A percentile compares a stretch with the other conserved stretches of the same genome.
Evolutionary conservation across 345 rosid species (phyloP).

Genomic region (Brassica nigra): DNA sequence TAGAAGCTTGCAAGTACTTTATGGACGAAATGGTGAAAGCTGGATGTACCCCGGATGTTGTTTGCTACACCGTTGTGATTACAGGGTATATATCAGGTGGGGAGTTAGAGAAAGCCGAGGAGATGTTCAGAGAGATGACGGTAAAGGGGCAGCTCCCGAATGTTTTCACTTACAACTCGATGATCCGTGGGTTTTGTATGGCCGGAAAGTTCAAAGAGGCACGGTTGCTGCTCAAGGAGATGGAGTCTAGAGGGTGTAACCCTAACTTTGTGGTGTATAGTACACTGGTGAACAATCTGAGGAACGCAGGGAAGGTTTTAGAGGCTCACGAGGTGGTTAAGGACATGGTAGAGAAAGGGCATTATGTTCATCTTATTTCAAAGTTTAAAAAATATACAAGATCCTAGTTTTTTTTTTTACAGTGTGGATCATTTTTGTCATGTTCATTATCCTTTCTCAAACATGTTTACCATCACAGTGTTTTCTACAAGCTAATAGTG

Average conservation of each 20-base stretch:
- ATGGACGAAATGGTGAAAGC: constrained; percentile 72
- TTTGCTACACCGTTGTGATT: constrained; percentile 84
- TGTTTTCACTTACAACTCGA: constrained; percentile 75
- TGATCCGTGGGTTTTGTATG: constrained; percentile 89
- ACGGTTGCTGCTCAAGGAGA: constrained; percentile 65
- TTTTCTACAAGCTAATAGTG: neutral
- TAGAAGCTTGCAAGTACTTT: constrained; percentile 79
- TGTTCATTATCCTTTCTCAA: neutral
- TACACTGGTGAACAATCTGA: constrained; percentile 61
- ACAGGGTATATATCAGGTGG: constrained; percentile 69
- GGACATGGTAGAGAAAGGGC: constrained; percentile 73
- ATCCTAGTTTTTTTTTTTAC: constrained; percentile 15
- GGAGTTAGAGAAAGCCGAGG: constrained; percentile 71
- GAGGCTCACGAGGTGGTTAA: constrained; percentile 72
- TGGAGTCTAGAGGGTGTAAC: constrained; percentile 84
- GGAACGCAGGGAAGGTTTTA: constrained; percentile 72
- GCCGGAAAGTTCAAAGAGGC: constrained; percentile 72
- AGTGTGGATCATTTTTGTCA: neutral
- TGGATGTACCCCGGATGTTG: constrained; percentile 76
- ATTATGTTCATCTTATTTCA: constrained; percentile 53
- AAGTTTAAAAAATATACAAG: constrained; percentile 40
- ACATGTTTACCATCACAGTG: neutral
- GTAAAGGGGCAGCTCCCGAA: constrained; percentile 71
- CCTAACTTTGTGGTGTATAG: constrained; percentile 86
- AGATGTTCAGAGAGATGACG: constrained; percentile 70